Evolutionary conservation across 306 rosid species (phyloP).

Genomic region (Malus orientalis): DNA sequence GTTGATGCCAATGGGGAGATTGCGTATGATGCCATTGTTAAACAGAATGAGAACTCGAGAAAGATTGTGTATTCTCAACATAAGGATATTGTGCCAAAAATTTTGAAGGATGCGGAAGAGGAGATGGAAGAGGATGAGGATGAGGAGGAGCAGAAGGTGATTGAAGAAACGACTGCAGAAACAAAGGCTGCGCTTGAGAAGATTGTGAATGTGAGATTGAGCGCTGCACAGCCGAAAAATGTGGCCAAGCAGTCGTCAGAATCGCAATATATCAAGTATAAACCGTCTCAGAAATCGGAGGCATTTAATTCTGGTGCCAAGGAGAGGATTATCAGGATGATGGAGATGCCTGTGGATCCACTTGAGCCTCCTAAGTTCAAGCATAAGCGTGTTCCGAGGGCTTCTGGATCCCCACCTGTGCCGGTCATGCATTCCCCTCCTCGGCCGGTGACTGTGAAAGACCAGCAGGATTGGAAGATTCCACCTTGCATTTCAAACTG

Average conservation of each 20-base stretch:
- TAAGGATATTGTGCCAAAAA: conserved; percentile 59
- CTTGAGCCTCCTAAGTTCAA: conserved; percentile 90
- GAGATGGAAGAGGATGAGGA: conserved; percentile 39
- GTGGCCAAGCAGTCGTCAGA: conserved; percentile 66
- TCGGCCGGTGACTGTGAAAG: conserved; percentile 80
- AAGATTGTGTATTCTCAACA: conserved; percentile 78
- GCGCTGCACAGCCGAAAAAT: conserved; percentile 83
- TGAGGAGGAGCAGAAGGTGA: conserved; percentile 52
- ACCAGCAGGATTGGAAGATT: conserved; percentile 91
- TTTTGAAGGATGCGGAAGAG: conserved; percentile 53
- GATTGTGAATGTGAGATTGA: conserved; percentile 73
- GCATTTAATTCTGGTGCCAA: conserved; percentile 87
- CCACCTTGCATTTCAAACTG: conserved; percentile 91
- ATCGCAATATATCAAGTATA: conserved; percentile 72
- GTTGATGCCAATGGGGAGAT: conserved; percentile 81
- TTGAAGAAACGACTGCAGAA: conserved; percentile 68
- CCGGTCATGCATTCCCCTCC: conserved; percentile 95
- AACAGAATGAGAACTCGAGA: conserved; percentile 69
- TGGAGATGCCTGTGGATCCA: conserved; percentile 89
- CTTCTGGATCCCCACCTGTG: conserved; percentile 85
- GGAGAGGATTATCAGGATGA: conserved; percentile 87
- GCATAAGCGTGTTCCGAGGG: conserved; percentile 87
- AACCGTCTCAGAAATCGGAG: conserved; percentile 70
- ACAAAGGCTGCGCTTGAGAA: conserved; percentile 83
- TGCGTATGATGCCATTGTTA: conserved; percentile 81